phyloP scores from a whole-genome alignment of 441 rosid species.

The Capsella rubella region DNA sequence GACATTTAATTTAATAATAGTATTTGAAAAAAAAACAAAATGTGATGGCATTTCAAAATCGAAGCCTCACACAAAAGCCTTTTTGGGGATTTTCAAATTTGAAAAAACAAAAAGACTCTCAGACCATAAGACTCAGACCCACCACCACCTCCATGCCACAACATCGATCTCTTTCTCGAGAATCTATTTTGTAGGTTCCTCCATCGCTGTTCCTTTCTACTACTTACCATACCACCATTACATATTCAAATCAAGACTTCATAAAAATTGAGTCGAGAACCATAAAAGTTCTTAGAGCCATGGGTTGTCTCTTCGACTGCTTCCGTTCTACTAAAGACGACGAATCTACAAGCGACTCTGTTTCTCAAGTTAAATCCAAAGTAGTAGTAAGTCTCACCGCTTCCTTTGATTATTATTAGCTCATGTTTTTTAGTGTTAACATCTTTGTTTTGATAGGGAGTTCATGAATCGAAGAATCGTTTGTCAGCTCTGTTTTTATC shows the following conservation, averaged over 20 bases:
- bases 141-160: too few relatives aligned
- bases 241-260: background rate
- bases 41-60: too few relatives aligned
- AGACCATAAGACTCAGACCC: too few relatives aligned
- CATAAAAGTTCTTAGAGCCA: constrained; percentile 36
- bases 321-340: constrained; percentile 61
- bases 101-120: too few relatives aligned
- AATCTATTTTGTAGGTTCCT: background rate
- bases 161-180: too few relatives aligned
- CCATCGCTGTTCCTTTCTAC: constrained; percentile 31
- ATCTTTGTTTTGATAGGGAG: constrained; percentile 34
- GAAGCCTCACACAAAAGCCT: too few relatives aligned
- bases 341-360: constrained; percentile 30
- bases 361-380: constrained; percentile 44
- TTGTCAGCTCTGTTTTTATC: constrained; percentile 63
- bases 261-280: background rate
- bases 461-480: constrained; percentile 60
- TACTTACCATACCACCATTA: background rate
- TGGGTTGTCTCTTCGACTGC: constrained; percentile 80
- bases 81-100: too few relatives aligned
- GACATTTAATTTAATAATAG: too few relatives aligned
- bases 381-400: constrained; percentile 27
- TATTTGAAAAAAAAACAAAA: too few relatives aligned
- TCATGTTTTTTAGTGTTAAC: too few relatives aligned
- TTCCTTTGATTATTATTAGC: too few relatives aligned